Evolutionary conservation across 257 asterid genomes (phyloP).

Genomic region (Scutellaria galericulata): DNA sequence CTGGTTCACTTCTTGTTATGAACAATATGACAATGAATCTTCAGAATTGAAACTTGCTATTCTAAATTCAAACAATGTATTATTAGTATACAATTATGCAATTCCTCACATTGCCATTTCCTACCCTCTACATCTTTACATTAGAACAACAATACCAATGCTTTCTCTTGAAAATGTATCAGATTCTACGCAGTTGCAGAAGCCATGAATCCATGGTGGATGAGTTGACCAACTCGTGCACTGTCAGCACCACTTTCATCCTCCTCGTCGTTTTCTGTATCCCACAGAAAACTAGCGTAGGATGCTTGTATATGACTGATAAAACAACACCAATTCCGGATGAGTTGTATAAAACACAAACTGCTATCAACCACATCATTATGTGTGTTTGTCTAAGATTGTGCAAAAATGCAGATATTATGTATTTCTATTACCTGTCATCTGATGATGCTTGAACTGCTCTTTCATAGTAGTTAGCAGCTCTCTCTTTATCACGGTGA

Average conservation of each 20-base stretch:
- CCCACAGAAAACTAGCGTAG: conserved; percentile 84
- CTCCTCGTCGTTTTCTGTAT: conserved; percentile 59
- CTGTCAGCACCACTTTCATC: conserved; percentile 38
- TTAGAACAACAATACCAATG: too few species aligned
- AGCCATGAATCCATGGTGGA: conserved; percentile 49
- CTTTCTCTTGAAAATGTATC: background rate
- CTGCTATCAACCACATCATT: background rate
- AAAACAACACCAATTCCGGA: conserved; percentile 3
- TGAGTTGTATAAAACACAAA: too few species aligned
- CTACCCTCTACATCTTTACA: too few species aligned
- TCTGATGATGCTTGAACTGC: conserved; percentile 67
- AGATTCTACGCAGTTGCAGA: conserved; percentile 49
- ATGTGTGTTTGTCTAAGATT: background rate
- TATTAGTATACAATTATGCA: background rate
- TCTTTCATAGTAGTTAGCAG: conserved; percentile 61
- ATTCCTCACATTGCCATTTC: background rate
- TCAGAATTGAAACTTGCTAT: background rate
- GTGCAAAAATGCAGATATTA: background rate
- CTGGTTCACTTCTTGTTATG: too few species aligned
- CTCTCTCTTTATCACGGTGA: conserved; percentile 62
- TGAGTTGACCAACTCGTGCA: conserved; percentile 3
- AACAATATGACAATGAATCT: too few species aligned
- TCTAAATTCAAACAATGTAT: background rate
- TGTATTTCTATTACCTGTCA: conserved; percentile 52
- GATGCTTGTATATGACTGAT: conserved; percentile 85